Evolutionary conservation across 2,329 filamentous ascomycete species (phyloP).

Genomic region (Colletotrichum chlorophyti): DNA sequence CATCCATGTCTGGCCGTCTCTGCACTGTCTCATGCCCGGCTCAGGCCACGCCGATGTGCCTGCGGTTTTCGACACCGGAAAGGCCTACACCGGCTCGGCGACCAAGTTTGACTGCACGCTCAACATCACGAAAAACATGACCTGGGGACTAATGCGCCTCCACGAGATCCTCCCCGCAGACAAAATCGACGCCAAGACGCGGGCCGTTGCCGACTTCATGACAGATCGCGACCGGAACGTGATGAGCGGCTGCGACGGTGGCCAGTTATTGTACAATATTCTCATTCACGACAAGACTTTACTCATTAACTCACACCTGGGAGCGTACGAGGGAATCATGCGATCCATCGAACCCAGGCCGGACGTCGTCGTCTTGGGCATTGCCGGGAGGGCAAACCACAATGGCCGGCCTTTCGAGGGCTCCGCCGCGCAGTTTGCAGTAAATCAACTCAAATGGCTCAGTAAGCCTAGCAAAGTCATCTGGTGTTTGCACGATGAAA

Average conservation of each 20-base stretch:
- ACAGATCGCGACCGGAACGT: background rate
- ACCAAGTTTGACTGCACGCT: background rate
- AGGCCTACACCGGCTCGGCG: background rate
- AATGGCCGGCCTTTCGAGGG: slow-evolving; percentile 16
- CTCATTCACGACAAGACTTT: slow-evolving; percentile 30
- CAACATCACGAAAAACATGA: background rate
- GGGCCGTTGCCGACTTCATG: background rate
- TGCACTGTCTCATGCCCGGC: slow-evolving; percentile 33
- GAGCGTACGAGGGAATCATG: slow-evolving; percentile 32
- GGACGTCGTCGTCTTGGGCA: slow-evolving; percentile 32
- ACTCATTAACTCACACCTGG: slow-evolving; percentile 33
- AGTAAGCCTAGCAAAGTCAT: slow-evolving; percentile 4
- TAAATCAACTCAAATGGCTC: background rate
- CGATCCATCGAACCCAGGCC: slow-evolving; percentile 32
- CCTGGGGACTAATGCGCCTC: background rate
- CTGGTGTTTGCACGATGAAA: slow-evolving; percentile 14
- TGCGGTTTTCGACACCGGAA: background rate
- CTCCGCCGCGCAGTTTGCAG: slow-evolving; percentile 8
- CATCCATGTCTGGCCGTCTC: slow-evolving; percentile 33
- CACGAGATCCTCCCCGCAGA: background rate
- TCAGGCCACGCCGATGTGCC: background rate
- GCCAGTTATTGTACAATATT: slow-evolving; percentile 34
- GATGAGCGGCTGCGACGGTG: background rate
- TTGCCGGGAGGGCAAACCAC: slow-evolving; percentile 33
- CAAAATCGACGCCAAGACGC: background rate